phyloP scores from a whole-genome alignment of 2,329 filamentous ascomycete genomes.

The Botrytis galanthina region DNA sequence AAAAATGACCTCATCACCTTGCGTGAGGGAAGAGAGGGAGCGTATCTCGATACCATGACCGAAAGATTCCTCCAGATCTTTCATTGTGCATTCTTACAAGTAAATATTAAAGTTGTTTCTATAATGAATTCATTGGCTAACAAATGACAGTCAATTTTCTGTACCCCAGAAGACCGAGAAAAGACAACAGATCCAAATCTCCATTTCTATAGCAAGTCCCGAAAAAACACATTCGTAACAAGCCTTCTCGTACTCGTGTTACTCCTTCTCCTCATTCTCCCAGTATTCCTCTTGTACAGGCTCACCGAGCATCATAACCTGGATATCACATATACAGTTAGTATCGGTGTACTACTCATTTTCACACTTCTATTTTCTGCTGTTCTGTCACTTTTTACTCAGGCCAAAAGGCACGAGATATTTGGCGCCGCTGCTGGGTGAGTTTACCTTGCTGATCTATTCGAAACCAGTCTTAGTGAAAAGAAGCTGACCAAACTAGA shows the following conservation, averaged over 20 bases:
- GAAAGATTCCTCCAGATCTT: conserved; percentile 35
- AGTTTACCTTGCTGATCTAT: conserved; percentile 7
- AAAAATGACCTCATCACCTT: conserved; percentile 45
- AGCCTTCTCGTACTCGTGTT: conserved; percentile 1
- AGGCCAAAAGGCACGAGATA: conserved; percentile 33
- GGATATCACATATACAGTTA: conserved; percentile 20
- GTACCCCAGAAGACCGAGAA: conserved; percentile 11
- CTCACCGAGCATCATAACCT: conserved; percentile 13
- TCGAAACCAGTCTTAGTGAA: neutral
- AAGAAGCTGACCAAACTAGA: neutral
- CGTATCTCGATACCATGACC: conserved; percentile 41
- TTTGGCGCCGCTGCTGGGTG: conserved; percentile 34
- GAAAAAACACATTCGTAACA: conserved; percentile 15
- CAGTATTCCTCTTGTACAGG: conserved; percentile 27
- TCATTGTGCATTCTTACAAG: conserved; percentile 18
- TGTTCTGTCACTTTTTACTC: conserved; percentile 28
- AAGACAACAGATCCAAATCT: conserved; percentile 9
- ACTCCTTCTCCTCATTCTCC: conserved; percentile 19
- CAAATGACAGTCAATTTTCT: conserved; percentile 21
- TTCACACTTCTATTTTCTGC: conserved; percentile 30
- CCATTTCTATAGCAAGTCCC: conserved; percentile 18
- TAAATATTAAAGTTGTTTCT: neutral
- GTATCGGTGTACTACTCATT: conserved; percentile 29
- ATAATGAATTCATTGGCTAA: neutral
- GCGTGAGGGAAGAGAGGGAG: conserved; percentile 41